Evolutionary conservation across 805 yeast species (phyloP).

Genomic region (Candida andamanensis): DNA sequence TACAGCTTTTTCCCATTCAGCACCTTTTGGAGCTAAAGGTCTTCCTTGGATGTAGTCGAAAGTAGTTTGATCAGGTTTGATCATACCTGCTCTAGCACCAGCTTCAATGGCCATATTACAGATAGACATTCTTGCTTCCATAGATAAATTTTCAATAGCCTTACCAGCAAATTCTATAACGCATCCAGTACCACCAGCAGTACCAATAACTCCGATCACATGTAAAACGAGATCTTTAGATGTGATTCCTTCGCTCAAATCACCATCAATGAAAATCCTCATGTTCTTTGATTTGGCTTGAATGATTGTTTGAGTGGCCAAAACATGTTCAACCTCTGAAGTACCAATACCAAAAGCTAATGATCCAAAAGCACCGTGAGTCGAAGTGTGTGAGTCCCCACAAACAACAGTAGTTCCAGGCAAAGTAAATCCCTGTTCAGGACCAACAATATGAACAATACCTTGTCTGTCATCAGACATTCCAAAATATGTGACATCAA

Average conservation of each 20-base stretch:
- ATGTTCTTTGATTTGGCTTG: slow-evolving; percentile 95
- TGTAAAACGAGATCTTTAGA: slow-evolving; percentile 94
- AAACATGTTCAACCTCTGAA: slow-evolving; percentile 96
- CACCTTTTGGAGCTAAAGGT: slow-evolving; percentile 92
- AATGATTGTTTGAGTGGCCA: slow-evolving; percentile 94
- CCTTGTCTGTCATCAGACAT: slow-evolving; percentile 95
- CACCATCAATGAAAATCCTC: slow-evolving; percentile 84
- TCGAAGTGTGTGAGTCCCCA: slow-evolving; percentile 98
- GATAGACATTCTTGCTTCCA: slow-evolving; percentile 99
- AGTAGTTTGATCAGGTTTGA: slow-evolving; percentile 88
- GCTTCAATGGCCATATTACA: slow-evolving; percentile 99
- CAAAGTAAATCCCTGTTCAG: slow-evolving; percentile 96
- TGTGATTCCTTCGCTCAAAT: slow-evolving; percentile 81
- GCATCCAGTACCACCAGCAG: slow-evolving; percentile 98
- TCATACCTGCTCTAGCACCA: slow-evolving; percentile 99
- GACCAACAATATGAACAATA: slow-evolving; percentile 97
- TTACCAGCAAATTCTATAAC: slow-evolving; percentile 97
- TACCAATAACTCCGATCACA: slow-evolving; percentile 94
- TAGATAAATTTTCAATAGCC: slow-evolving; percentile 82
- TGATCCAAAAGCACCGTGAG: slow-evolving; percentile 98
- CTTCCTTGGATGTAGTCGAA: slow-evolving; percentile 87
- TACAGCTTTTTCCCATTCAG: slow-evolving; percentile 92
- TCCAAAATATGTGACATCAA: slow-evolving; percentile 88
- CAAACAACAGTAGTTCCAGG: slow-evolving; percentile 99
- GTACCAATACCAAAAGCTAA: slow-evolving; percentile 99